Base-by-base conservation (phyloP, 1,284 basidiomycete genomes). In the Apiotrichum gamsii region DNA sequence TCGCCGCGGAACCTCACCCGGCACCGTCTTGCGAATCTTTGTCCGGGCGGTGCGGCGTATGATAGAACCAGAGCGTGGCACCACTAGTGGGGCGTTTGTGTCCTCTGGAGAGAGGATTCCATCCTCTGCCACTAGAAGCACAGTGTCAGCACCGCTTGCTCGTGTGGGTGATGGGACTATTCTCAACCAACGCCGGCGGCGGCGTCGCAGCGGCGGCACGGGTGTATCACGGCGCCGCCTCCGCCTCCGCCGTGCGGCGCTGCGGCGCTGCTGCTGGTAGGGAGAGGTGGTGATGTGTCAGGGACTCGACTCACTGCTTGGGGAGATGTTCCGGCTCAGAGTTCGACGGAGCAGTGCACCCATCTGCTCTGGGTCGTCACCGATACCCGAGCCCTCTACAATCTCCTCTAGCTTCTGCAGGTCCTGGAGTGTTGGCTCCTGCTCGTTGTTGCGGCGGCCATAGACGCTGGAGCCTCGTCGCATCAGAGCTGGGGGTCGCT, bases 21-120 rank as follows among this genome's bases (percentile, higher is more conserved):
- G 77, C 19, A 84, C 68, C n/a, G 83, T 77, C 74, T 96, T 98
- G 46, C 94, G 83, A 62, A 96, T 95, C 76, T 91, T 93, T 3
- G 94, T 98, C 18, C 93, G 82, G 8, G 90, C 90, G 11, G 90
- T 82, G 37, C 94, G 84, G 24, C 90, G 87, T 13, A 98, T 77
- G 60, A 93, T 90, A 67, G 85, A 69, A 13, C 87, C 87, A 2
- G 88, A 89, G 38, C 84, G 83, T 28, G 87, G 88, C 5, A 91
- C 82, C 50, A 95, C 85, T 60, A 95, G 86, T 21, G 91, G 93
- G 20, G 81, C 78, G 70, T 96, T 90, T 3, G 37, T 50, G 14
- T 59, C 63, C n/a, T 55, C 56, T 37, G 47, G 49, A 5, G 58
- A n/a, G 10, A 42, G 45, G 18, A 63, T 47, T 34, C 62, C 57